phyloP scores from a whole-genome alignment of 495 filamentous ascomycete species.

The Neurospora intermedia region DNA sequence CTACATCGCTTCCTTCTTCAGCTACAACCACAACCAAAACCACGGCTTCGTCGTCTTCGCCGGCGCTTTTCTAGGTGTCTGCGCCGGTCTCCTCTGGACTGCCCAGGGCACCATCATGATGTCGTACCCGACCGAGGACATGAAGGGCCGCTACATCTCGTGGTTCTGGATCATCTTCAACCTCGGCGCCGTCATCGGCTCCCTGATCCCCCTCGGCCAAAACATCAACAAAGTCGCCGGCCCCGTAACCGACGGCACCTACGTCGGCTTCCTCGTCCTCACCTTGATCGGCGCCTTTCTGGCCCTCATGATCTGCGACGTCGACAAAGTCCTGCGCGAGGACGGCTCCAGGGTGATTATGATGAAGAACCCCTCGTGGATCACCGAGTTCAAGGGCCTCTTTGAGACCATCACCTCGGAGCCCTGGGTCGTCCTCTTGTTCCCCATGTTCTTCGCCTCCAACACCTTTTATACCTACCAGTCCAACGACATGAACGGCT shows the following conservation, averaged over 20 bases:
- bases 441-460: slow-evolving; percentile 77
- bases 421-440: slow-evolving; percentile 72
- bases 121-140: slow-evolving; percentile 71
- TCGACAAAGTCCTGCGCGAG: slow-evolving; percentile 62
- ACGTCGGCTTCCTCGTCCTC: slow-evolving; percentile 81
- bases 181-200: slow-evolving; percentile 80
- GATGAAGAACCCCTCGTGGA: slow-evolving; percentile 79
- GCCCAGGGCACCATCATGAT: slow-evolving; percentile 95
- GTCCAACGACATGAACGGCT: slow-evolving; percentile 51
- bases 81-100: slow-evolving; percentile 81
- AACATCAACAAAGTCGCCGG: slow-evolving; percentile 56
- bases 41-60: slow-evolving; percentile 68
- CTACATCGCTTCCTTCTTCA: slow-evolving; percentile 68
- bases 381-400: slow-evolving; percentile 67
- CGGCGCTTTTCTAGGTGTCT: slow-evolving; percentile 63
- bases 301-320: slow-evolving; percentile 62
- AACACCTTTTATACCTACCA: slow-evolving; percentile 75
- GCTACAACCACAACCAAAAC: slow-evolving; percentile 72
- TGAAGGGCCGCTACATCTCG: slow-evolving; percentile 82
- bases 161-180: slow-evolving; percentile 97
- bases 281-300: slow-evolving; percentile 67
- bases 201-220: slow-evolving; percentile 70
- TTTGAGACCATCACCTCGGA: slow-evolving; percentile 61
- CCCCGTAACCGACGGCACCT: slow-evolving; percentile 72
- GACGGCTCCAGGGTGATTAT: slow-evolving; percentile 70